Evolutionary conservation across 768 basidiomycete species (phyloP).

Genomic region (Lactarius indigo): DNA sequence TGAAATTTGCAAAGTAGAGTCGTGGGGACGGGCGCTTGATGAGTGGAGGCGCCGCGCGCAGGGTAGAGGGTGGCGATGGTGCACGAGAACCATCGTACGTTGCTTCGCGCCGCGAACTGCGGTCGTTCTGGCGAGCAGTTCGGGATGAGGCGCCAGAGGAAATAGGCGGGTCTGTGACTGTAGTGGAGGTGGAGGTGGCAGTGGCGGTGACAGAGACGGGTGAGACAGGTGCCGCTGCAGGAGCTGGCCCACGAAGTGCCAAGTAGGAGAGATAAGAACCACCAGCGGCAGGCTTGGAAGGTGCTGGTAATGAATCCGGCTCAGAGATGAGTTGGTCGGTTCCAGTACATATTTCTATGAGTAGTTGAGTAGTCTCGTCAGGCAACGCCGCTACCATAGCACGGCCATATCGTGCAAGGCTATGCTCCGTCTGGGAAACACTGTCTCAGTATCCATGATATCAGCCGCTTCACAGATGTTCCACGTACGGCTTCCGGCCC

Average conservation of each 20-base stretch:
- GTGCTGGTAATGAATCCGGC: conserved; percentile 33
- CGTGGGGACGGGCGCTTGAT: conserved; percentile 71
- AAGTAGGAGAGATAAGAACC: conserved; percentile 81
- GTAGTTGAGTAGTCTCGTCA: conserved; percentile 82
- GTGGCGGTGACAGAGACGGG: conserved; percentile 34
- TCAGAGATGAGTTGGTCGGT: conserved; percentile 44
- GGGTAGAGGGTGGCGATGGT: conserved; percentile 31
- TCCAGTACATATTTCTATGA: conserved; percentile 89
- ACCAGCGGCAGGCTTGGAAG: conserved; percentile 31
- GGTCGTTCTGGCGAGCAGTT: conserved; percentile 16
- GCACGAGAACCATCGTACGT: conserved; percentile 34
- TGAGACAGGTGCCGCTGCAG: conserved; percentile 39
- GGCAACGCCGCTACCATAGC: conserved; percentile 81
- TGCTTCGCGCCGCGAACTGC: conserved; percentile 37
- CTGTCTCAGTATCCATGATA: background rate
- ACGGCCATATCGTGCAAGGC: conserved; percentile 83
- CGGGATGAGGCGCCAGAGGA: conserved; percentile 21
- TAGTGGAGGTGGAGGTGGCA: conserved; percentile 31
- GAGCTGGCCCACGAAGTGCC: conserved; percentile 59
- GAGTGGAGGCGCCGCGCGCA: conserved; percentile 24
- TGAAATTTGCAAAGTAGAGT: conserved; percentile 90
- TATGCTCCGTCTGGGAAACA: conserved; percentile 69
- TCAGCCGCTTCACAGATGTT: background rate
- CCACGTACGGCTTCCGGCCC: conserved; percentile 75
- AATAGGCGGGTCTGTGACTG: conserved; percentile 17